phyloP scores from a whole-genome alignment of 2,329 filamentous ascomycete species.

The Rhinocladiella mackenziei region DNA sequence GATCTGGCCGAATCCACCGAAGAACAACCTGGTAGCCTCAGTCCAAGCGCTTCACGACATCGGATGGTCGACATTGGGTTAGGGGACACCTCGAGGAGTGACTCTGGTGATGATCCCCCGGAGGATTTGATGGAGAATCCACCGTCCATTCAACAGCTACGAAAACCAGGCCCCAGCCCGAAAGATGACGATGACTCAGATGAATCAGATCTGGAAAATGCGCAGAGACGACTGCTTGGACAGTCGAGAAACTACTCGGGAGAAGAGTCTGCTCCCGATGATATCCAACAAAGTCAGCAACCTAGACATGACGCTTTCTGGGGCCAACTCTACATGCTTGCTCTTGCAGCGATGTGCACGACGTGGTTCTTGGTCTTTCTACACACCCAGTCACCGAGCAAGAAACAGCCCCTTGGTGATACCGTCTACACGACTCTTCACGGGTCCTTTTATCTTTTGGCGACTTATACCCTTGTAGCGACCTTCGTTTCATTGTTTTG shows the following conservation, averaged over 20 bases:
- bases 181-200: conserved; percentile 39
- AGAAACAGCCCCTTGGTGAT: conserved; percentile 74
- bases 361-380: conserved; percentile 87
- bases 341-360: conserved; percentile 75
- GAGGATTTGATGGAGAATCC: conserved; percentile 48
- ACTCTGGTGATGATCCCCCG: conserved; percentile 42
- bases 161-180: conserved; percentile 42
- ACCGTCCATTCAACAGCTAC: conserved; percentile 56
- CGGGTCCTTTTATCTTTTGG: conserved; percentile 82
- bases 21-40: conserved; percentile 48
- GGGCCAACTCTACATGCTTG: conserved; percentile 83
- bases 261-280: conserved; percentile 52
- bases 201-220: conserved; percentile 50
- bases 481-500: conserved; percentile 83
- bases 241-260: conserved; percentile 47
- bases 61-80: conserved; percentile 82
- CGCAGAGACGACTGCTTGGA: conserved; percentile 32
- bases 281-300: conserved; percentile 60
- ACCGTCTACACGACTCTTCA: conserved; percentile 89
- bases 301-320: conserved; percentile 88
- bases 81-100: conserved; percentile 57
- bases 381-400: conserved; percentile 69
- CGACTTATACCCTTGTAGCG: conserved; percentile 86
- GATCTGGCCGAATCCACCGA: conserved; percentile 35
- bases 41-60: conserved; percentile 45